phyloP scores from a whole-genome alignment of 2,329 filamentous ascomycete species.

The Capronia coronata region DNA sequence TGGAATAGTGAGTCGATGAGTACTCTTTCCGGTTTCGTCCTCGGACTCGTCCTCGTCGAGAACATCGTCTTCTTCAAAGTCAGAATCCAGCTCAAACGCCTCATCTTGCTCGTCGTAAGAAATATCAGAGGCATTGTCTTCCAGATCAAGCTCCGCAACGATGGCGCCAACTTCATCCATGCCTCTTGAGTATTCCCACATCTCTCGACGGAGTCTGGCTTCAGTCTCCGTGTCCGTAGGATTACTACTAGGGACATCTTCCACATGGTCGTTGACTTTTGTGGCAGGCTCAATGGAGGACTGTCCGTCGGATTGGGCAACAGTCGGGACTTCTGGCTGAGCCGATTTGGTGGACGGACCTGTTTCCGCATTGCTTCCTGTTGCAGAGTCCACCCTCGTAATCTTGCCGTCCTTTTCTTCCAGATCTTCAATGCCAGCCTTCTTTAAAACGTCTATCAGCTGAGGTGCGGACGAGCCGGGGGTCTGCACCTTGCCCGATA shows the following conservation, averaged over 20 bases:
- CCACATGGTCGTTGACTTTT: neutral
- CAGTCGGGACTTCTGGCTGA: neutral
- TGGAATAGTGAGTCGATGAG: conserved; percentile 38
- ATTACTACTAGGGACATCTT: conserved; percentile 10
- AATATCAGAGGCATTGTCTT: conserved; percentile 51
- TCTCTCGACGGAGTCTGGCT: conserved; percentile 70
- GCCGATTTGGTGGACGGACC: neutral
- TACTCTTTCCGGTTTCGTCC: conserved; percentile 70
- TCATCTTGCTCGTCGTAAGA: conserved; percentile 52
- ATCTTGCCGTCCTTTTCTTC: conserved; percentile 26
- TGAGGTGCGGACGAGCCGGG: conserved; percentile 62
- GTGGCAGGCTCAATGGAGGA: neutral
- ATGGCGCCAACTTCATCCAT: conserved; percentile 83
- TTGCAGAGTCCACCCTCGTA: conserved; percentile 12
- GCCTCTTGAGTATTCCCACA: conserved; percentile 69
- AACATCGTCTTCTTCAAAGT: conserved; percentile 45
- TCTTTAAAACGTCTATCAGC: conserved; percentile 65
- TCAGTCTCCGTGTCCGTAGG: conserved; percentile 70
- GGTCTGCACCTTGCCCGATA: conserved; percentile 60
- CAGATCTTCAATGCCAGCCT: conserved; percentile 61
- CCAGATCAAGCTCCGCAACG: conserved; percentile 82
- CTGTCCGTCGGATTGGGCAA: neutral
- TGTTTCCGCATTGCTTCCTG: neutral
- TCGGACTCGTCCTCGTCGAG: conserved; percentile 59
- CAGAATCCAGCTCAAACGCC: conserved; percentile 28